These are phyloP conservation scores for Cryptococcus deneoformans DNA, from an alignment of 1,284 basidiomycete genomes.

Conservation along the genomic window DNA sequence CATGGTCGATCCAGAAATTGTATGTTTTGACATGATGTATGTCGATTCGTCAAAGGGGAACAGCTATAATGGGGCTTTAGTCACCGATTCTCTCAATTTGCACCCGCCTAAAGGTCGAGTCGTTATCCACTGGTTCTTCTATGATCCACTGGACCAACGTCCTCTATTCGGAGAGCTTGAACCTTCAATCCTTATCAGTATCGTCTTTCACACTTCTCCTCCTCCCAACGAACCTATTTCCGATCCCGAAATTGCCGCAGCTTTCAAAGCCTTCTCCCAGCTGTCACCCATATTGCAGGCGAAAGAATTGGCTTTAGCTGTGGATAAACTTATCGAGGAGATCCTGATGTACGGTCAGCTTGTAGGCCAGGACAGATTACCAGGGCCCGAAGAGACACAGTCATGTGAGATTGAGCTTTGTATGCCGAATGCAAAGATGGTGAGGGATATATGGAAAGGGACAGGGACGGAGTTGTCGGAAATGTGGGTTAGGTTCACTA, in stretches of 20 bases:
- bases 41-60: neutral
- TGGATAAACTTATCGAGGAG: neutral
- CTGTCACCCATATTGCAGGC: neutral
- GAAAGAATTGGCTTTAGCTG: neutral
- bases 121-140: slow-evolving; percentile 1
- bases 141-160: neutral
- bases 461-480: neutral
- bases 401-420: neutral
- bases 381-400: neutral
- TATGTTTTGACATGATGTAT: slow-evolving; percentile 1
- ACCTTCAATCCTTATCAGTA: neutral
- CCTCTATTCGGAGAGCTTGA: slow-evolving; percentile 1
- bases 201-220: slow-evolving; percentile 1
- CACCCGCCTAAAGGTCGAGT: neutral
- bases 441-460: neutral
- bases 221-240: neutral
- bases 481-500: neutral
- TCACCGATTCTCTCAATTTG: neutral
- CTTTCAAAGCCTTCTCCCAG: neutral
- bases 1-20: neutral
- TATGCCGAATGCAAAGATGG: neutral
- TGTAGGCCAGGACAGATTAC: neutral
- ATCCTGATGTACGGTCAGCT: neutral
- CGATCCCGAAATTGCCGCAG: neutral
- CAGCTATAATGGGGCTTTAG: neutral